These are phyloP conservation scores for Ceratocystis huliohia DNA, from an alignment of 2,329 filamentous ascomycete species.

Conservation along the genomic window DNA sequence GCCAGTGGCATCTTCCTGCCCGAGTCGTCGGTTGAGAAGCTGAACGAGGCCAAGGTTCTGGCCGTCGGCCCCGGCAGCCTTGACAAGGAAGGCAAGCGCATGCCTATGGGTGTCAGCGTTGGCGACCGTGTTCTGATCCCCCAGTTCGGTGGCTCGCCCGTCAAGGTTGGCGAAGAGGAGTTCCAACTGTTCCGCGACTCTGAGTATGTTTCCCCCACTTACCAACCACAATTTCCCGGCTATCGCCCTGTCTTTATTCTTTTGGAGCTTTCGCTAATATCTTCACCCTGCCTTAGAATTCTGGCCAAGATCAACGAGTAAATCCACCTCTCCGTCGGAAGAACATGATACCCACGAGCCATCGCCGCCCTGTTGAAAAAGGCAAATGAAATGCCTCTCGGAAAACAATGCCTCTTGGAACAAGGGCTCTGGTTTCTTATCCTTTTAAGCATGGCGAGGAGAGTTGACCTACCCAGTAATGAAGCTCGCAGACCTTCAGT, in stretches of 20 bases:
- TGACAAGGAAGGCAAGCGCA: conserved; percentile 78
- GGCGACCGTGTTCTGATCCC: conserved; percentile 95
- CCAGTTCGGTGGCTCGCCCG: conserved; percentile 84
- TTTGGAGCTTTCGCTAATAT: neutral
- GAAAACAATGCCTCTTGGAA: neutral
- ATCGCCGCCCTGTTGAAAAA: conserved; percentile 1
- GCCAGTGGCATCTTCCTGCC: conserved; percentile 95
- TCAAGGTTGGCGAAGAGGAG: conserved; percentile 97
- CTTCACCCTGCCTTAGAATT: conserved; percentile 47
- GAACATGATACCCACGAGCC: conserved; percentile 17
- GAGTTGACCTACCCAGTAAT: neutral
- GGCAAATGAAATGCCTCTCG: neutral
- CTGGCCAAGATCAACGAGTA: conserved; percentile 98
- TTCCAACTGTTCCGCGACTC: conserved; percentile 92
- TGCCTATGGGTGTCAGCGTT: conserved; percentile 66
- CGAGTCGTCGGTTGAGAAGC: conserved; percentile 91
- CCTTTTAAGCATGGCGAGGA: conserved; percentile 19
- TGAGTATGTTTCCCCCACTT: conserved; percentile 58
- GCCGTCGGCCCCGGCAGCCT: conserved; percentile 83
- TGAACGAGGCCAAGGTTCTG: conserved; percentile 93
- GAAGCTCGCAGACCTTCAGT: neutral
- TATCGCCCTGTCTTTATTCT: neutral
- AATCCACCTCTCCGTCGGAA: conserved; percentile 14
- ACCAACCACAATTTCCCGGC: neutral
- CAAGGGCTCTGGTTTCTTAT: conserved; percentile 20